Percentiles rank a stretch among this genome's conserved stretches.
Conservation (phyloP, 2,329 filamentous ascomycete genomes). For the Incumbomyces lentus region DNA sequence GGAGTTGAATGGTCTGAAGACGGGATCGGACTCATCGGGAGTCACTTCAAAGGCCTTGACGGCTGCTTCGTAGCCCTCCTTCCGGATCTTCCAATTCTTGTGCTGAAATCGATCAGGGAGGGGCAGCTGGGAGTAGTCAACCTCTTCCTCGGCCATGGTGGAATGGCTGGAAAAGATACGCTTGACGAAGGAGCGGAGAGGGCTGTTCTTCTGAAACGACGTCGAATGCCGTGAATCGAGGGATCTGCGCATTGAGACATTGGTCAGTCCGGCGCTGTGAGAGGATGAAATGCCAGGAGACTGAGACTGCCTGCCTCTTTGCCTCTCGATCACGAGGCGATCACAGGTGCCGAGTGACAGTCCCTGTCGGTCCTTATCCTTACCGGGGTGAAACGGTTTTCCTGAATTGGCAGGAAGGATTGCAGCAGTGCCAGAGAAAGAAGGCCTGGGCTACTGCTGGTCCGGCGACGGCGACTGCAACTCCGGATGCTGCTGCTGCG, state of each 20-base stretch:
- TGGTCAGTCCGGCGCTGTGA: slow-evolving; percentile 3
- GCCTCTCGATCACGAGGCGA: too few relatives aligned
- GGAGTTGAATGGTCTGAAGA: slow-evolving; percentile 76
- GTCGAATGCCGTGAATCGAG: slow-evolving; percentile 3
- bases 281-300: not conserved
- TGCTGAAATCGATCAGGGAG: slow-evolving; percentile 34
- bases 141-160: slow-evolving; percentile 32
- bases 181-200: slow-evolving; percentile 6
- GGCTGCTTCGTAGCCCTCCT: slow-evolving; percentile 87
- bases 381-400: too few relatives aligned
- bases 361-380: too few relatives aligned
- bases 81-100: slow-evolving; percentile 89
- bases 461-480: too few relatives aligned
- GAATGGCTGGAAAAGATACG: slow-evolving; percentile 16
- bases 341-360: too few relatives aligned
- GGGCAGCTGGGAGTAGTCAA: slow-evolving; percentile 34
- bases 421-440: too few relatives aligned
- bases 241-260: slow-evolving; percentile 19
- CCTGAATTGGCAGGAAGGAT: too few relatives aligned
- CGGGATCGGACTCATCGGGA: slow-evolving; percentile 72
- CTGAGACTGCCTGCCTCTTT: too few relatives aligned
- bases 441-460: too few relatives aligned
- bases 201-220: not conserved
- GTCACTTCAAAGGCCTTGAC: slow-evolving; percentile 76
- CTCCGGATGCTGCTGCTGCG: too few relatives aligned